Conservation (phyloP, 768 basidiomycete genomes). For the Mycena crocata region DNA sequence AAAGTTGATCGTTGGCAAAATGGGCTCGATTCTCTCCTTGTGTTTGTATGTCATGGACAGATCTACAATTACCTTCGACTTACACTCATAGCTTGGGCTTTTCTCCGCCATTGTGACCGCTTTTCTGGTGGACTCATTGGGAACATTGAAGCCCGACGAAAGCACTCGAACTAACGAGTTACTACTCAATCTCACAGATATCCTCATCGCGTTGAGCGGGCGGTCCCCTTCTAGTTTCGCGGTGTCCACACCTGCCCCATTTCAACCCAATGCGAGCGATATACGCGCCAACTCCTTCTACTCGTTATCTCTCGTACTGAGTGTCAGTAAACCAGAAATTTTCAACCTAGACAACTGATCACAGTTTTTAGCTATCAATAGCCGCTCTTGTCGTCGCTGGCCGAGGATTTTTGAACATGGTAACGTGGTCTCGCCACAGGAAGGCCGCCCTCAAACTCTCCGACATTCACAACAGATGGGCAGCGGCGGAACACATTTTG, state of each 20-base stretch:
- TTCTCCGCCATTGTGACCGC: constrained; percentile 35
- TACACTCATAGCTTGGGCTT: constrained; percentile 24
- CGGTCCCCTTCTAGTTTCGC: not conserved
- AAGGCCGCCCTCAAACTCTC: constrained; percentile 12
- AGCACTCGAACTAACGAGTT: constrained; percentile 10
- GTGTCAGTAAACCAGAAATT: constrained; percentile 13
- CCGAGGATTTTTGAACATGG: constrained; percentile 28
- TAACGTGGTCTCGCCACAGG: constrained; percentile 24
- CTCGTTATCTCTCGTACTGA: constrained; percentile 30
- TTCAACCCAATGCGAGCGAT: constrained; percentile 19
- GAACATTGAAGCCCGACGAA: constrained; percentile 8
- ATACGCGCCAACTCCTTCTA: constrained; percentile 30
- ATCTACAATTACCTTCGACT: not conserved
- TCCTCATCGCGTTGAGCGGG: constrained; percentile 4
- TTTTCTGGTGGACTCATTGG: constrained; percentile 27
- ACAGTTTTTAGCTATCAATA: constrained; percentile 20
- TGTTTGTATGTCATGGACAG: constrained; percentile 13
- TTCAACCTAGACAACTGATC: not conserved
- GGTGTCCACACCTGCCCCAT: not conserved
- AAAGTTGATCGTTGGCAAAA: constrained; percentile 27
- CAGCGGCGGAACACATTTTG: constrained; percentile 14
- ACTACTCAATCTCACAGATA: constrained; percentile 17
- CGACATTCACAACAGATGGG: constrained; percentile 31
- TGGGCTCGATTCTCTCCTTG: constrained; percentile 28
- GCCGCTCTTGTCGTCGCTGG: constrained; percentile 33